phyloP scores from a whole-genome alignment of 495 filamentous ascomycete species.

The Hyaloscypha finlandica region DNA sequence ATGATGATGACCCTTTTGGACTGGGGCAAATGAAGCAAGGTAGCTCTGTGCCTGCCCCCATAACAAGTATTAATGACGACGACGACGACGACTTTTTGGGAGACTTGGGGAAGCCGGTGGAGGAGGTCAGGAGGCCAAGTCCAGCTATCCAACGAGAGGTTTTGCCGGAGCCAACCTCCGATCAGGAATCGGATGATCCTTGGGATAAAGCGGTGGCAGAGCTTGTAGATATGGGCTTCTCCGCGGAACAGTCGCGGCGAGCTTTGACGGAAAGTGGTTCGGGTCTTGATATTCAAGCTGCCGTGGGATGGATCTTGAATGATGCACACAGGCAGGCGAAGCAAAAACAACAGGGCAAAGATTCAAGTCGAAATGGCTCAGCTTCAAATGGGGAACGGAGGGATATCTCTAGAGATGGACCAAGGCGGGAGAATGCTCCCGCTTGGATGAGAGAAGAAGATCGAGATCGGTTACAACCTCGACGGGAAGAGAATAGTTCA shows the following conservation, averaged over 20 bases:
- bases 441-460: slow-evolving; percentile 38
- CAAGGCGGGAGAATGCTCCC: slow-evolving; percentile 40
- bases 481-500: slow-evolving; percentile 56
- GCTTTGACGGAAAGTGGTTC: slow-evolving; percentile 78
- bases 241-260: slow-evolving; percentile 72
- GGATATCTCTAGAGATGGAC: slow-evolving; percentile 35
- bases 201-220: slow-evolving; percentile 85
- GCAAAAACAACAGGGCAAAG: slow-evolving; percentile 42
- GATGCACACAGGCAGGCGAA: slow-evolving; percentile 80
- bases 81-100: slow-evolving; percentile 90
- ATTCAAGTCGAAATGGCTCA: slow-evolving; percentile 35
- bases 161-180: slow-evolving; percentile 42
- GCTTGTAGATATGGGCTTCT: slow-evolving; percentile 94
- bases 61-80: slow-evolving; percentile 32
- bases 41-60: slow-evolving; percentile 38
- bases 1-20: slow-evolving; percentile 87
- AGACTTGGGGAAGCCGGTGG: slow-evolving; percentile 81
- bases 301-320: slow-evolving; percentile 86
- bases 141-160: slow-evolving; percentile 36
- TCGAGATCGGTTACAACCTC: slow-evolving; percentile 38
- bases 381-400: slow-evolving; percentile 28
- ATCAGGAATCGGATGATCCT: slow-evolving; percentile 57
- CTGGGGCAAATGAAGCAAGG: slow-evolving; percentile 62
- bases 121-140: slow-evolving; percentile 59
- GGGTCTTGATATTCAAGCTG: slow-evolving; percentile 81